phyloP scores from a whole-genome alignment of 225 moss, liverwort and hornwort genomes.

The Polytrichum commune region DNA sequence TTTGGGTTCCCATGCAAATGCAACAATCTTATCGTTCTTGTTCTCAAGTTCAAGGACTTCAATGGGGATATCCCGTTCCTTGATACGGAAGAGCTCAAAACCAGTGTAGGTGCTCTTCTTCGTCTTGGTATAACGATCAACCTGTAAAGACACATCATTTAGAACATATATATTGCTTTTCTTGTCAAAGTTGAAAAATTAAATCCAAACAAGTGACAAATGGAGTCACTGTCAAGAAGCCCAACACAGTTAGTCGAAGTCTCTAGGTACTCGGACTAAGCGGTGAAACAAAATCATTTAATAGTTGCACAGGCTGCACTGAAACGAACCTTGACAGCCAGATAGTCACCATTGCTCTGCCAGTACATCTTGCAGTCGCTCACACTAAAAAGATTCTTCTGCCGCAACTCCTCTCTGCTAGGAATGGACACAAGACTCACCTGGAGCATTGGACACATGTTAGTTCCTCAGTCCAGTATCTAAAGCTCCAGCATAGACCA shows the following conservation, averaged over 20 bases:
- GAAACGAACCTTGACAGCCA: constrained; percentile 77
- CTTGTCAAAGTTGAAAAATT: too few relatives aligned
- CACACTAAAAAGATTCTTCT: constrained; percentile 97
- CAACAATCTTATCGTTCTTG: constrained; percentile 97
- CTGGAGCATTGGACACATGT: constrained; percentile 30
- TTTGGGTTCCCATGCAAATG: constrained; percentile 98
- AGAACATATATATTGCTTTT: too few relatives aligned
- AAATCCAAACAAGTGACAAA: too few relatives aligned
- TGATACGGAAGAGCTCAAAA: constrained; percentile 97
- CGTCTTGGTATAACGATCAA: constrained; percentile 95
- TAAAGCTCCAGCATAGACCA: too few relatives aligned
- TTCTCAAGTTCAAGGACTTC: constrained; percentile 98
- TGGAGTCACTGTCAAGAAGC: too few relatives aligned
- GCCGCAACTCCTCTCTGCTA: constrained; percentile 94
- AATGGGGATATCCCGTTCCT: constrained; percentile 95
- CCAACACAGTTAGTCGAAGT: too few relatives aligned
- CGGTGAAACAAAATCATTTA: too few relatives aligned
- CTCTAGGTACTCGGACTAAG: too few relatives aligned
- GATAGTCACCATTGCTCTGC: constrained; percentile 97
- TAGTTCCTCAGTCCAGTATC: too few relatives aligned
- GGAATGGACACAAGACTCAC: constrained; percentile 95
- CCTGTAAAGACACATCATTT: constrained; percentile 6
- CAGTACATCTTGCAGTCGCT: constrained; percentile 99
- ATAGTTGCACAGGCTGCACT: too few relatives aligned
- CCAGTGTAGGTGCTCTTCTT: constrained; percentile 99